Evolutionary conservation across 2,329 filamentous ascomycete species (phyloP).

Genomic region (Penicillium nordicum): DNA sequence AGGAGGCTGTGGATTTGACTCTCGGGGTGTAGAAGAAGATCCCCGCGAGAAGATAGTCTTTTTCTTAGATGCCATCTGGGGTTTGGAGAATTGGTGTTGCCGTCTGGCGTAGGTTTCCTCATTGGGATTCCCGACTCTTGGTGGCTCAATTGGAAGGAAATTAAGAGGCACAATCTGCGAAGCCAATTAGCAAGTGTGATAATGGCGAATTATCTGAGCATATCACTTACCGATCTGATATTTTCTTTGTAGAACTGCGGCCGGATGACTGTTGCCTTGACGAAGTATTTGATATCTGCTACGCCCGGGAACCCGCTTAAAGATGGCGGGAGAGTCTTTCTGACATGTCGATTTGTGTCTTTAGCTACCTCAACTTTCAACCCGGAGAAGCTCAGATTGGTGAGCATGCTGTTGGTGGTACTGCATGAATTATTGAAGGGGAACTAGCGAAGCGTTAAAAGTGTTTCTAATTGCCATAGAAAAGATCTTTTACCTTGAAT

Average conservation of each 20-base stretch:
- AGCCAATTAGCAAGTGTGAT: neutral
- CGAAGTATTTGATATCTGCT: constrained; percentile 88
- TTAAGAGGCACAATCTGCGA: constrained; percentile 61
- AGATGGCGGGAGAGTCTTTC: constrained; percentile 82
- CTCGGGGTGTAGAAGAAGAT: constrained; percentile 27
- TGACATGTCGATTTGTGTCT: constrained; percentile 63
- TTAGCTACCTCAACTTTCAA: constrained; percentile 46
- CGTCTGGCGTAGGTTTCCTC: constrained; percentile 84
- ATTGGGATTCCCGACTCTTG: constrained; percentile 62
- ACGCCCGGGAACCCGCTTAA: constrained; percentile 80
- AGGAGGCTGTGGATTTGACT: constrained; percentile 40
- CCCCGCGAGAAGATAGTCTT: constrained; percentile 58
- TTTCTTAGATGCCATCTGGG: constrained; percentile 46
- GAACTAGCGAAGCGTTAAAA: constrained; percentile 32
- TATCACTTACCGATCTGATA: constrained; percentile 54
- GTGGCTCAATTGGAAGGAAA: constrained; percentile 89
- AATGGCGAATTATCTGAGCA: neutral
- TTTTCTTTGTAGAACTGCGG: constrained; percentile 89
- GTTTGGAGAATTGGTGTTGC: constrained; percentile 56
- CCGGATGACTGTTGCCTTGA: constrained; percentile 93
- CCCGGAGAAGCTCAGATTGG: constrained; percentile 46
- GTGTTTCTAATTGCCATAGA: neutral
- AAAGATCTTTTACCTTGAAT: constrained; percentile 42
- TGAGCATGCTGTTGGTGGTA: constrained; percentile 44
- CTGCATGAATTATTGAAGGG: constrained; percentile 51